Conservation (phyloP, 495 filamentous ascomycete species). For the Pseudevernia furfuracea region DNA sequence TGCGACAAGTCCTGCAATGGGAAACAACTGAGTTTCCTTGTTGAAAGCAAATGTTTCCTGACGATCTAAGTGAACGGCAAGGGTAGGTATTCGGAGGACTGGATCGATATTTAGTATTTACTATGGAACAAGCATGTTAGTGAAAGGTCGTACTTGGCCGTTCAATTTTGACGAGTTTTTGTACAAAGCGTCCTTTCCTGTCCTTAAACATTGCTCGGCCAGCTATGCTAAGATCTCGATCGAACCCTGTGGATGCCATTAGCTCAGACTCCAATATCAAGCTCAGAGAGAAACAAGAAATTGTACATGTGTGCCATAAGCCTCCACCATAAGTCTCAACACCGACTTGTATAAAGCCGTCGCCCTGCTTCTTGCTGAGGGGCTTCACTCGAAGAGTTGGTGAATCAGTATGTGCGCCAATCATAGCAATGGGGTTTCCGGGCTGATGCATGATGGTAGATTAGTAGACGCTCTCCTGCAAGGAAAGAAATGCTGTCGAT, state of each 20-base stretch:
- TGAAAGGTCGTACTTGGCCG: constrained; percentile 53
- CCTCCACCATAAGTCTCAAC: constrained; percentile 96
- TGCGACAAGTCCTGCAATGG: constrained; percentile 79
- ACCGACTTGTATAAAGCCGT: constrained; percentile 91
- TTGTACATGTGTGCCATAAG: constrained; percentile 55
- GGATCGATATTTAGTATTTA: constrained; percentile 4
- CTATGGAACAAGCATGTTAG: neutral
- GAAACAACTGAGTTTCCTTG: constrained; percentile 92
- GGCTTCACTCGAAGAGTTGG: constrained; percentile 87
- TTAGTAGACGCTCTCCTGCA: neutral
- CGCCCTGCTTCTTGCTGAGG: constrained; percentile 74
- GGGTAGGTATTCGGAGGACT: constrained; percentile 80
- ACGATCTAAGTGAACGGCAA: constrained; percentile 89
- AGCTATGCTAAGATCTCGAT: constrained; percentile 86
- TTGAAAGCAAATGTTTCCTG: constrained; percentile 82
- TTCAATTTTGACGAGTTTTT: constrained; percentile 85
- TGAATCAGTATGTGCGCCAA: constrained; percentile 96
- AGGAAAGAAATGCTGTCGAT: neutral
- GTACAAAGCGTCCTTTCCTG: constrained; percentile 63
- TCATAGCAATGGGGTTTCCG: constrained; percentile 88
- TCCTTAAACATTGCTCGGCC: constrained; percentile 78
- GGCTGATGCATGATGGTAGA: constrained; percentile 40
- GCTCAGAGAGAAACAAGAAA: neutral
- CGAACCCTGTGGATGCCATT: constrained; percentile 59
- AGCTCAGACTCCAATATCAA: neutral